These are phyloP conservation scores for Metschnikowia cerradonensis DNA, from an alignment of 805 yeast species.

Conservation along the genomic window DNA sequence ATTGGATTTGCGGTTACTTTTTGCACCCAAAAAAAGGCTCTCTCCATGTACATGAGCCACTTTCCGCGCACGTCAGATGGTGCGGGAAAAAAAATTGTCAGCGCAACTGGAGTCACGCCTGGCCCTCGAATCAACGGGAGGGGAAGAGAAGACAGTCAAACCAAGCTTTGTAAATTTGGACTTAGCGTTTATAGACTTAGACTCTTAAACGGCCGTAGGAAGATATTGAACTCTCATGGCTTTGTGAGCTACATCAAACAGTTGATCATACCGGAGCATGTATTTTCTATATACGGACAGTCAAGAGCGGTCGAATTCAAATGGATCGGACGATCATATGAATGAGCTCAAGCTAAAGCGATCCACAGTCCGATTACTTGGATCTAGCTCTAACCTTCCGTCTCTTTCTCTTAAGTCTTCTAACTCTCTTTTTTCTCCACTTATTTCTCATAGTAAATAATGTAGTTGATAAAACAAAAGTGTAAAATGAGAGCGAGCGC, in stretches of 20 bases:
- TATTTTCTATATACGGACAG: conserved; percentile 20
- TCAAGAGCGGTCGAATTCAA: conserved; percentile 4
- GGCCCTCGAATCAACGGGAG: neutral
- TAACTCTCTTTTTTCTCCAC: conserved; percentile 99
- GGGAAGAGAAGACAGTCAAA: too few species aligned
- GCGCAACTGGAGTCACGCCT: neutral
- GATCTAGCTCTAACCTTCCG: conserved; percentile 99
- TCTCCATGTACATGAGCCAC: neutral
- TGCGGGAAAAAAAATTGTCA: neutral
- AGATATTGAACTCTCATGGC: too few species aligned
- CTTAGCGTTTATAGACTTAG: too few species aligned
- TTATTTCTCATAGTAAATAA: conserved; percentile 77
- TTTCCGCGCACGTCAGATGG: neutral
- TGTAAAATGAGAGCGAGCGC: conserved; percentile 20
- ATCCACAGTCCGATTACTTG: conserved; percentile 66
- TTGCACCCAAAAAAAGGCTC: conserved; percentile 3
- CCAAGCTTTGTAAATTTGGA: too few species aligned
- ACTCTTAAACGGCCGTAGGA: too few species aligned
- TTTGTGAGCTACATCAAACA: neutral
- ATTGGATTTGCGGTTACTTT: neutral
- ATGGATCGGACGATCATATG: conserved; percentile 3
- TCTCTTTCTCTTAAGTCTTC: conserved; percentile 99
- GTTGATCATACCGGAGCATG: conserved; percentile 18
- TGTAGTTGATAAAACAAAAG: conserved; percentile 18
- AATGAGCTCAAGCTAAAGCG: conserved; percentile 13